These are phyloP conservation scores for Stephania cephalantha DNA, from an alignment of 164 flowering plant species.

Conservation along the genomic window DNA sequence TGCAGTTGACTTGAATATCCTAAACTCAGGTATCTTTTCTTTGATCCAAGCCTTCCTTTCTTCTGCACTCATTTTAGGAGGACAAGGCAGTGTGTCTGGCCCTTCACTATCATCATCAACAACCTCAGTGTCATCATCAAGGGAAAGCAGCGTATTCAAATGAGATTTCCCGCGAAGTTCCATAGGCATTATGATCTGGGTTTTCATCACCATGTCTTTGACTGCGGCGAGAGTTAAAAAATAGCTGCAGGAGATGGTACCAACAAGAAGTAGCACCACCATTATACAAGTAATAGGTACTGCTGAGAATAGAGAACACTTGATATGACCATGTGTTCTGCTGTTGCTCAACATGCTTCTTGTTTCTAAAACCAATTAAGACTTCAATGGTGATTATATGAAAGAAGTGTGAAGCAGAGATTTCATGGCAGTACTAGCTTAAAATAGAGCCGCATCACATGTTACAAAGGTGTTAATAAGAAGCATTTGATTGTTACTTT, in stretches of 20 bases:
- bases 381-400: background rate
- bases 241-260: conserved; percentile 17
- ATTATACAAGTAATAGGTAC: background rate
- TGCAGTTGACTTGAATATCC: conserved; percentile 25
- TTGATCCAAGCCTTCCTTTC: conserved; percentile 28
- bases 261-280: conserved; percentile 12
- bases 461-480: too few relatives aligned
- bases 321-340: background rate
- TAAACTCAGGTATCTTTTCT: conserved; percentile 19
- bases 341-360: background rate
- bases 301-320: conserved; percentile 11
- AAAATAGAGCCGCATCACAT: too few relatives aligned
- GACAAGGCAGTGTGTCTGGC: conserved; percentile 14
- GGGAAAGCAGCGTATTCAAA: conserved; percentile 9
- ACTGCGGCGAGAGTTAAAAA: conserved; percentile 10
- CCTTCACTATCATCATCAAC: background rate
- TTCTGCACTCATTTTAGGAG: conserved; percentile 18
- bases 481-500: too few relatives aligned
- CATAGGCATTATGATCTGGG: background rate
- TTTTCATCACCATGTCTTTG: background rate
- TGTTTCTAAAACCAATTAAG: background rate
- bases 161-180: background rate
- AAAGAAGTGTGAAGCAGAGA: background rate
- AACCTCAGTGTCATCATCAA: conserved; percentile 15
- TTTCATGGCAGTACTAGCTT: background rate